phyloP scores from a whole-genome alignment of 1,139 yeast species.

The Scheffersomyces cryptocercus region DNA sequence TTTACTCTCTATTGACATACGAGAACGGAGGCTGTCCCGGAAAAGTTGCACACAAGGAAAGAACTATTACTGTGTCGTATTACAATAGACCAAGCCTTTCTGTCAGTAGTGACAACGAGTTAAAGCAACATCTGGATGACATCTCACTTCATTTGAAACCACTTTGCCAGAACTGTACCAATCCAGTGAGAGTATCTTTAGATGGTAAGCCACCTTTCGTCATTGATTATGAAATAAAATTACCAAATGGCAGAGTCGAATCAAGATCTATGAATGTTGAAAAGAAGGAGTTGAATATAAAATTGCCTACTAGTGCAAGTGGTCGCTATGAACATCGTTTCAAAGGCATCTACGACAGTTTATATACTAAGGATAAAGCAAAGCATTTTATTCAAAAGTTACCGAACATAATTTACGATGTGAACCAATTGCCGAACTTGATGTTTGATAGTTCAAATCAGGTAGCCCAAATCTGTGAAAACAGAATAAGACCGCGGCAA shows the following conservation, averaged over 20 bases:
- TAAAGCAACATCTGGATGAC: slow-evolving; percentile 19
- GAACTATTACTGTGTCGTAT: slow-evolving; percentile 46
- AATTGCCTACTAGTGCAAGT: slow-evolving; percentile 34
- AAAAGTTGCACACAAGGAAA: slow-evolving; percentile 30
- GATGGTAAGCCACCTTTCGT: slow-evolving; percentile 74
- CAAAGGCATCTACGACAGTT: slow-evolving; percentile 63
- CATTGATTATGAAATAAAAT: slow-evolving; percentile 62
- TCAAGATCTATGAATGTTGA: slow-evolving; percentile 33
- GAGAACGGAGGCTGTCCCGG: slow-evolving; percentile 75
- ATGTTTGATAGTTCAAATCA: slow-evolving; percentile 49
- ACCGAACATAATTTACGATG: slow-evolving; percentile 57
- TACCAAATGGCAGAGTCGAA: slow-evolving; percentile 57
- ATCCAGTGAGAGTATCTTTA: slow-evolving; percentile 26
- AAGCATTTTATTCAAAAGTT: slow-evolving; percentile 22
- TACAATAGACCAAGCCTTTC: slow-evolving; percentile 57
- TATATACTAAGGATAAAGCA: slow-evolving; percentile 55
- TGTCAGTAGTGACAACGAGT: slow-evolving; percentile 20
- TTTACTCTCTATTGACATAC: slow-evolving; percentile 58
- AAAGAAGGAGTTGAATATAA: slow-evolving; percentile 23
- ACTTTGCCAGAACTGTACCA: slow-evolving; percentile 34
- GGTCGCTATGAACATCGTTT: slow-evolving; percentile 69
- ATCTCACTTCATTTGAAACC: slow-evolving; percentile 26
- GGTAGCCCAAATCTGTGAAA: slow-evolving; percentile 59
- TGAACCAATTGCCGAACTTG: slow-evolving; percentile 62
- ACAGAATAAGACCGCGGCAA: slow-evolving; percentile 31